Evolutionary conservation across 2,329 filamentous ascomycete species (phyloP), one percentile per base, ranked within the genome.

Genomic region (Penicillium aurantiogriseum): DNA sequence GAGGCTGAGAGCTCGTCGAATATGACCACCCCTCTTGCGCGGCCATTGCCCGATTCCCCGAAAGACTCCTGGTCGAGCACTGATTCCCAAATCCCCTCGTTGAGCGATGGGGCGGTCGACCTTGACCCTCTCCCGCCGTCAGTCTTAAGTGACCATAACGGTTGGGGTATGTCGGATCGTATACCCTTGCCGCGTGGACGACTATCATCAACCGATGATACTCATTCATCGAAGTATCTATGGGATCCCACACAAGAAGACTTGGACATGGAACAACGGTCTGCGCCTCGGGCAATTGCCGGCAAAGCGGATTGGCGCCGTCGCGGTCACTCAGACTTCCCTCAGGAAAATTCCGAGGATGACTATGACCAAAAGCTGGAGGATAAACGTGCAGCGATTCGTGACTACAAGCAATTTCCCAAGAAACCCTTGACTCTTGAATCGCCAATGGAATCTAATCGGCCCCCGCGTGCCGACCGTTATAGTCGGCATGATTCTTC

Each of bases 401-500:
- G 71, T 50, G 76, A 83, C 63, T 84, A 80, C 69, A 78, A 80
- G 58, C 74, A 76, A 10, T 74, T 75, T 51, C 79, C 80, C 13
- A 81, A 81, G 46, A 79, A 77, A 43, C 72, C 81, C 15, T 69
- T 85, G 45, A 79, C 74, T 25, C 73, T 83, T 46, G 81, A 83
- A 47, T 72, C 78, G 10, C 65, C 73, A 23, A 63, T 71, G 21
- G 68, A 69, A 21, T 56, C 63, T 15, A 68, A 57, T 39, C 68
- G 68, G 46, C 68, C 66, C 63, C 69, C 72, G 58, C 66, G 66
- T 63, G 65, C 62, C 56, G 62, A 72, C 52, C 63, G 66, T 62
- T 75, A 75, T 65, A 80, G 60, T 67, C 79, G 82, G 36, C 82
- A 84, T 63, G 80, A 85, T 63, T 87, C 84, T 25, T 79, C 80